Evolutionary conservation across 768 basidiomycete genomes (phyloP).

Genomic region (Pleurotus salmoneostramineus): DNA sequence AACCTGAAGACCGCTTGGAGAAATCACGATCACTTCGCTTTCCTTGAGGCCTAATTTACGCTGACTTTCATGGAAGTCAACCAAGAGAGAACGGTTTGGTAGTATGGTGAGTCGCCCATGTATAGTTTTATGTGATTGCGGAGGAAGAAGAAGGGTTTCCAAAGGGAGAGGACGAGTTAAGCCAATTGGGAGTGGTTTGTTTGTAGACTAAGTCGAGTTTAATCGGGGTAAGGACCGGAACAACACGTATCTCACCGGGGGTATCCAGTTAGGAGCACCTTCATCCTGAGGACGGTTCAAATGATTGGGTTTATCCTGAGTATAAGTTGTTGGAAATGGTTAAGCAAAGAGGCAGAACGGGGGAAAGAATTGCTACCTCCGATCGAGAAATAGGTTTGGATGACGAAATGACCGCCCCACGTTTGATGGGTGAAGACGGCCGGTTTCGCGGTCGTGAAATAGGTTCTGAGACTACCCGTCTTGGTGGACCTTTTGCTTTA

Average conservation of each 20-base stretch:
- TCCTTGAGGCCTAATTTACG: slow-evolving; percentile 41
- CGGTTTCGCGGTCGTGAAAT: slow-evolving; percentile 10
- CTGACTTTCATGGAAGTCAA: slow-evolving; percentile 56
- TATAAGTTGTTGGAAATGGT: neutral
- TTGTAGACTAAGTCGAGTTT: neutral
- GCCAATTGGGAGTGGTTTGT: slow-evolving; percentile 22
- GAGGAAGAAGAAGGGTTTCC: slow-evolving; percentile 27
- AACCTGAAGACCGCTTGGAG: slow-evolving; percentile 34
- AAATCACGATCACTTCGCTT: slow-evolving; percentile 40
- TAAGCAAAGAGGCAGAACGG: too few species aligned
- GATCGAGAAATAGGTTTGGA: too few species aligned
- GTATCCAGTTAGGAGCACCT: neutral
- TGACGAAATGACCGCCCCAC: neutral
- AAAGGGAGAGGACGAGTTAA: slow-evolving; percentile 33
- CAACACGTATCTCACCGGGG: neutral
- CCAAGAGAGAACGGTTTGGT: slow-evolving; percentile 43
- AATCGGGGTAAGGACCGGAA: neutral
- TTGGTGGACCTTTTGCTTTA: slow-evolving; percentile 4
- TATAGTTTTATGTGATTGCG: slow-evolving; percentile 42
- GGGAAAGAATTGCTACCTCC: neutral
- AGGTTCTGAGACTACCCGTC: slow-evolving; percentile 30
- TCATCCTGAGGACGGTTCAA: too few species aligned
- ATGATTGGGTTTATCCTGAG: neutral
- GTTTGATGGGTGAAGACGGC: neutral
- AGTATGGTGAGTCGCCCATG: slow-evolving; percentile 47